phyloP scores from a whole-genome alignment of 305 asterid genomes.

The Fraxinus latifolia region DNA sequence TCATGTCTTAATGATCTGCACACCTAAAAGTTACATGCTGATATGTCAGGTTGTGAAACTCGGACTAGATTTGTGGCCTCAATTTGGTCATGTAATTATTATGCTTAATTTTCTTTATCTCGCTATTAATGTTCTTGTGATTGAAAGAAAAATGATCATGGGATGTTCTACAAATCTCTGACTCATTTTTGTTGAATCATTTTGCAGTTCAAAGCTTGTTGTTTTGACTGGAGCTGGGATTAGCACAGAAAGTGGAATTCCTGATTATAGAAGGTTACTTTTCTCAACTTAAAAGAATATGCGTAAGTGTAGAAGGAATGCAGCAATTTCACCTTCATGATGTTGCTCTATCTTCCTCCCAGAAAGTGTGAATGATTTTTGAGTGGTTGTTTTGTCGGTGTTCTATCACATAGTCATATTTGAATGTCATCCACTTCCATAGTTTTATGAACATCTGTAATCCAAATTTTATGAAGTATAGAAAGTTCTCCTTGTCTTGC shows the following conservation, averaged over 20 bases:
- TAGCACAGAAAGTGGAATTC: constrained; percentile 98
- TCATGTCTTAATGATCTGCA: not conserved
- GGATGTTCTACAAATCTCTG: constrained; percentile 8
- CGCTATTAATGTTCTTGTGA: constrained; percentile 1
- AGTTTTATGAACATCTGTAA: not conserved
- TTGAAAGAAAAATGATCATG: not conserved
- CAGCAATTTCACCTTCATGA: not conserved
- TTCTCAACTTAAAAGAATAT: not conserved
- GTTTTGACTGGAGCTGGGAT: constrained; percentile 95
- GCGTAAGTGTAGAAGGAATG: not conserved
- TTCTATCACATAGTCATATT: not conserved
- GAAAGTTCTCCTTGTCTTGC: not conserved
- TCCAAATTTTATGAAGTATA: not conserved
- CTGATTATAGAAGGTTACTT: constrained; percentile 86
- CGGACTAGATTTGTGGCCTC: not conserved
- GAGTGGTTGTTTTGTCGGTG: not conserved
- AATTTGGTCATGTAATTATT: constrained; percentile 10
- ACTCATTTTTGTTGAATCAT: constrained; percentile 11
- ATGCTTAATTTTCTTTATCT: not conserved
- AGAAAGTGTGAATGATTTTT: not conserved
- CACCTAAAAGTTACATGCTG: not conserved
- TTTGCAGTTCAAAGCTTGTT: constrained; percentile 76
- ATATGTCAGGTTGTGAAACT: not conserved
- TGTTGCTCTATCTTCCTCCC: not conserved
- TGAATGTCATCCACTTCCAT: not conserved